A percentile compares a stretch with the other conserved stretches of the same genome.
Conservation (phyloP, 805 yeast genomes). For the Ogataea thermomethanolica region DNA sequence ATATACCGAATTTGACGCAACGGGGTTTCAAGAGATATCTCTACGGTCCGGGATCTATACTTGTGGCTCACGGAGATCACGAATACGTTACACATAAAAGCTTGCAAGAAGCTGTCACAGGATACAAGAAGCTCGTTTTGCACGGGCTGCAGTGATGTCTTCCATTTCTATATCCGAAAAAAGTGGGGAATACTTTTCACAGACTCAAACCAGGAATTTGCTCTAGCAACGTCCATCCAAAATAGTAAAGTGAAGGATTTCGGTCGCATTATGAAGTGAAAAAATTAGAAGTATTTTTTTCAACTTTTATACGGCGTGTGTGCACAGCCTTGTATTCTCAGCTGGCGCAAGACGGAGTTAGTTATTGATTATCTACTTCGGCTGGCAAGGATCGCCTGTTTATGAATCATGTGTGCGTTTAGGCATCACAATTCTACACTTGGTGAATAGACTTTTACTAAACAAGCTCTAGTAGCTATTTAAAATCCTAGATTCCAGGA, state of each 20-base stretch:
- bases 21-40: conserved; percentile 44
- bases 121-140: conserved; percentile 44
- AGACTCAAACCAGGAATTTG: conserved; percentile 32
- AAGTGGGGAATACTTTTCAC: conserved; percentile 21
- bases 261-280: conserved; percentile 3
- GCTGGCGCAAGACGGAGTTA: too few species aligned
- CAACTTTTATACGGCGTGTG: background rate
- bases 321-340: background rate
- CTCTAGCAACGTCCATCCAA: conserved; percentile 22
- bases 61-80: conserved; percentile 56
- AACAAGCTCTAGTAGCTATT: background rate
- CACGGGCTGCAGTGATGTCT: conserved; percentile 18
- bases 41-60: conserved; percentile 66
- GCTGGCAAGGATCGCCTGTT: too few species aligned
- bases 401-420: too few species aligned
- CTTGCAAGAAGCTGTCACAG: conserved; percentile 48
- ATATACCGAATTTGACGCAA: conserved; percentile 42
- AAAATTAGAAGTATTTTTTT: background rate
- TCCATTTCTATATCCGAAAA: conserved; percentile 32
- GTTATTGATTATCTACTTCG: too few species aligned
- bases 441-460: too few species aligned
- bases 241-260: conserved; percentile 8
- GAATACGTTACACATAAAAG: conserved; percentile 50
- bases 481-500: background rate
- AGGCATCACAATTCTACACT: too few species aligned